phyloP scores from a whole-genome alignment of 2,329 filamentous ascomycete species.

The Phaeomoniella chlamydospora region DNA sequence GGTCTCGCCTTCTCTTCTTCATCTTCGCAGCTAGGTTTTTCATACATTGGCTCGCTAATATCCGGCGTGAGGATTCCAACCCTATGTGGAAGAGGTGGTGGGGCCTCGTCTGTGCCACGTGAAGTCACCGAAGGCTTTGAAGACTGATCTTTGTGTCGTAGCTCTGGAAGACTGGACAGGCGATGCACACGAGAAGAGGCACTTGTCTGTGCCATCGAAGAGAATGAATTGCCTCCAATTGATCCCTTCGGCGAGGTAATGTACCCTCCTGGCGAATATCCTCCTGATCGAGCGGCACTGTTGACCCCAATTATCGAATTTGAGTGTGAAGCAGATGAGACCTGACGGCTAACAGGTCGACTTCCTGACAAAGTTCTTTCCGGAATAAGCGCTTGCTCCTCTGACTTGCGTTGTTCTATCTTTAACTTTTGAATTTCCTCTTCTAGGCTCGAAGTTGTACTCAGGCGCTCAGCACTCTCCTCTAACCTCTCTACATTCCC shows the following conservation, averaged over 20 bases:
- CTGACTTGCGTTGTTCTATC: conserved; percentile 20
- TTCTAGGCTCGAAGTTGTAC: conserved; percentile 29
- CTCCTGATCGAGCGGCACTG: conserved; percentile 19
- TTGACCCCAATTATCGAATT: conserved; percentile 24
- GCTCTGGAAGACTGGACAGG: conserved; percentile 18
- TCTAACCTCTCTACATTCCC: conserved; percentile 35
- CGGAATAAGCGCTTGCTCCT: conserved; percentile 21
- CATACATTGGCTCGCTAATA: too few species aligned
- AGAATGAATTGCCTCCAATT: conserved; percentile 17
- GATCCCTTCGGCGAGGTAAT: conserved; percentile 26
- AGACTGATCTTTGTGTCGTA: conserved; percentile 19
- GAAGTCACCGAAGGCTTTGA: too few species aligned
- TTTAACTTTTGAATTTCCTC: conserved; percentile 30
- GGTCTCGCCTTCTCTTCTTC: conserved; percentile 15
- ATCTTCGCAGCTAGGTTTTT: not conserved
- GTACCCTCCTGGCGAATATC: conserved; percentile 23
- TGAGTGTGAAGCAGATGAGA: conserved; percentile 22
- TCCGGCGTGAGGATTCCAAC: too few species aligned
- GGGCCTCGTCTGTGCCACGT: too few species aligned
- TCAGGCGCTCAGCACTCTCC: conserved; percentile 31
- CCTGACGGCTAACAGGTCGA: conserved; percentile 12
- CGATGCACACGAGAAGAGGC: not conserved
- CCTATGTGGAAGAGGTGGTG: too few species aligned
- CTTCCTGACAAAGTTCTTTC: conserved; percentile 6
- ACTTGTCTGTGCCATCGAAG: conserved; percentile 13